Percentiles rank a stretch among this genome's conserved stretches.
These are phyloP conservation scores for Acacia melanoxylon DNA, from an alignment of 306 rosid species.

Conservation along the genomic window DNA sequence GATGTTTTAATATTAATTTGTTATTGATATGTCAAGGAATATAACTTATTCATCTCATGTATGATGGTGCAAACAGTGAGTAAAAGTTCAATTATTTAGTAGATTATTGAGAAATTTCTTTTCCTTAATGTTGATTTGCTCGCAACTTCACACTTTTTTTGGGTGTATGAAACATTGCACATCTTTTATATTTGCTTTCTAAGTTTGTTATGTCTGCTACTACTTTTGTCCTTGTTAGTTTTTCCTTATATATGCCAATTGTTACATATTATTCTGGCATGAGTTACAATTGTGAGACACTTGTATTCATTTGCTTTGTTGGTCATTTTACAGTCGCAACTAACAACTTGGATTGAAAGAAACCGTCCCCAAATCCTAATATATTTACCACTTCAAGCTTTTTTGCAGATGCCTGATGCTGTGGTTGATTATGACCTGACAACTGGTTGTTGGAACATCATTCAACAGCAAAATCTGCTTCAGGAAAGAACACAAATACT, in stretches of 20 bases:
- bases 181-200: constrained; percentile 4
- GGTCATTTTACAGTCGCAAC: constrained; percentile 22
- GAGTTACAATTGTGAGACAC: constrained; percentile 1
- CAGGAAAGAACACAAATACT: constrained; percentile 78
- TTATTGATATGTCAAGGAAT: background rate
- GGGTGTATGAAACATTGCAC: background rate
- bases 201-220: constrained; percentile 5
- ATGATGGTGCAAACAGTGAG: constrained; percentile 13
- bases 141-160: background rate
- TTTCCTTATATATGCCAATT: background rate
- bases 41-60: constrained; percentile 13
- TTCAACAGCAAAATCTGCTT: constrained; percentile 92
- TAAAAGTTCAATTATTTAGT: constrained; percentile 13
- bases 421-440: constrained; percentile 91
- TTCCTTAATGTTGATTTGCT: constrained; percentile 27
- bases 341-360: constrained; percentile 18
- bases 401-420: constrained; percentile 94
- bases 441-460: constrained; percentile 77
- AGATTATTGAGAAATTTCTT: constrained; percentile 5
- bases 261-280: background rate
- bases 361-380: constrained; percentile 23
- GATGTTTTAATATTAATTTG: constrained; percentile 3
- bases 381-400: constrained; percentile 22
- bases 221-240: constrained; percentile 4
- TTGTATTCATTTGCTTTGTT: constrained; percentile 12